phyloP scores from a whole-genome alignment of 1,284 basidiomycete genomes.

The Phenoliferia sp. region DNA sequence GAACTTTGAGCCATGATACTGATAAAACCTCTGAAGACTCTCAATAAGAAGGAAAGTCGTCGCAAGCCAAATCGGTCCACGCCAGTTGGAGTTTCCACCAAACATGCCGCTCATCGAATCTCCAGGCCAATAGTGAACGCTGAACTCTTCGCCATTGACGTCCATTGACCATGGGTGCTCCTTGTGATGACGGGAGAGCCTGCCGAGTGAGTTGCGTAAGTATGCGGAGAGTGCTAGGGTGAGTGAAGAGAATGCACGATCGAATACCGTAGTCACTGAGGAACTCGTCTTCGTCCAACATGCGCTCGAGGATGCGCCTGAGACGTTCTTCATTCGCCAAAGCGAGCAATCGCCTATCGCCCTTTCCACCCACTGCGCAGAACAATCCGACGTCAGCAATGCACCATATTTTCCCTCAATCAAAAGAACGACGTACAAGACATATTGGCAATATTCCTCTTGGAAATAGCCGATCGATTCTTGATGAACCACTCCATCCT shows the following conservation, averaged over 20 bases:
- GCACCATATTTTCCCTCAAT: background rate
- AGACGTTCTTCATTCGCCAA: slow-evolving; percentile 88
- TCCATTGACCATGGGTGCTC: slow-evolving; percentile 91
- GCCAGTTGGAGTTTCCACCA: slow-evolving; percentile 96
- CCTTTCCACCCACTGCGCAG: slow-evolving; percentile 63
- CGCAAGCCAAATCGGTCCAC: slow-evolving; percentile 79
- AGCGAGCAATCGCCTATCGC: slow-evolving; percentile 80
- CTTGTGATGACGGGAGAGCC: slow-evolving; percentile 81
- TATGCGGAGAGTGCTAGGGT: background rate
- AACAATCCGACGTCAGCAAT: slow-evolving; percentile 4
- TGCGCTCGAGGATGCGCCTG: slow-evolving; percentile 82
- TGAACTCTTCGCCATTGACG: slow-evolving; percentile 84
- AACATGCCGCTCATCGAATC: slow-evolving; percentile 97
- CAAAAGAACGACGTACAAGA: slow-evolving; percentile 52
- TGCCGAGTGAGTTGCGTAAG: slow-evolving; percentile 38
- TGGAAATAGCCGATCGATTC: slow-evolving; percentile 78
- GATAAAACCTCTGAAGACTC: slow-evolving; percentile 91
- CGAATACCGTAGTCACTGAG: slow-evolving; percentile 89
- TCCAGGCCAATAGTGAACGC: slow-evolving; percentile 95
- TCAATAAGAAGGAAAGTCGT: slow-evolving; percentile 86
- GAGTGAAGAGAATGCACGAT: slow-evolving; percentile 58
- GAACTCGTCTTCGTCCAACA: slow-evolving; percentile 96
- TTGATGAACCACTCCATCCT: slow-evolving; percentile 98
- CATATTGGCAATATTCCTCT: slow-evolving; percentile 95
- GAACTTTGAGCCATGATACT: slow-evolving; percentile 85